phyloP scores from a whole-genome alignment of 257 asterid species.

The Fraxinus pennsylvanica region DNA sequence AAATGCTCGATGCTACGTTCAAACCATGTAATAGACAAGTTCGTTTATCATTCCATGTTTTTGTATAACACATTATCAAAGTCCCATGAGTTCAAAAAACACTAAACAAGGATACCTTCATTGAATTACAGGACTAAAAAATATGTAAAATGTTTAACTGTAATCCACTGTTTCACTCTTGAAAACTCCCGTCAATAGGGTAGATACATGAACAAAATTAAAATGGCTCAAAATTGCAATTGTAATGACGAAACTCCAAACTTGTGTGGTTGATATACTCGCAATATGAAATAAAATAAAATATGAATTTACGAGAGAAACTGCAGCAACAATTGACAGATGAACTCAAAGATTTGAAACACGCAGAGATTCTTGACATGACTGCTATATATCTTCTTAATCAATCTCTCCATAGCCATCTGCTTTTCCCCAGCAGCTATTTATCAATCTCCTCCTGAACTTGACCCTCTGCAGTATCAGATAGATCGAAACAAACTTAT shows the following conservation, averaged over 20 bases:
- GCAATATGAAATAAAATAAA: neutral
- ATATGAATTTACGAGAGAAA: neutral
- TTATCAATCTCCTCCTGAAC: constrained; percentile 68
- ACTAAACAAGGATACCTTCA: neutral
- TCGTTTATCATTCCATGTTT: neutral
- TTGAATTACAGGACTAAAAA: neutral
- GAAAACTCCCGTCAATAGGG: neutral
- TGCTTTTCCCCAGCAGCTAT: constrained; percentile 28
- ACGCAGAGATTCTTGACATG: neutral
- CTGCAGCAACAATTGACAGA: neutral
- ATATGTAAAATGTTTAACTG: neutral
- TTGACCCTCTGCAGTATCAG: constrained; percentile 64
- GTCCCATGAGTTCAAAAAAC: neutral
- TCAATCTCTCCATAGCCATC: neutral
- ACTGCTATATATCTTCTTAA: neutral
- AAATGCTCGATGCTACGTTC: neutral
- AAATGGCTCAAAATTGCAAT: neutral
- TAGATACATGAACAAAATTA: neutral
- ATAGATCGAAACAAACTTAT: neutral
- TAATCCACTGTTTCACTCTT: neutral
- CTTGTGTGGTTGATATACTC: neutral
- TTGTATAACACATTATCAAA: neutral
- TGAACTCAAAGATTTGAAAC: neutral
- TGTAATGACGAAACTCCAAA: neutral
- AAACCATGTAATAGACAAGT: neutral